Conservation (phyloP, 805 yeast species). For the Lachancea fermentati region DNA sequence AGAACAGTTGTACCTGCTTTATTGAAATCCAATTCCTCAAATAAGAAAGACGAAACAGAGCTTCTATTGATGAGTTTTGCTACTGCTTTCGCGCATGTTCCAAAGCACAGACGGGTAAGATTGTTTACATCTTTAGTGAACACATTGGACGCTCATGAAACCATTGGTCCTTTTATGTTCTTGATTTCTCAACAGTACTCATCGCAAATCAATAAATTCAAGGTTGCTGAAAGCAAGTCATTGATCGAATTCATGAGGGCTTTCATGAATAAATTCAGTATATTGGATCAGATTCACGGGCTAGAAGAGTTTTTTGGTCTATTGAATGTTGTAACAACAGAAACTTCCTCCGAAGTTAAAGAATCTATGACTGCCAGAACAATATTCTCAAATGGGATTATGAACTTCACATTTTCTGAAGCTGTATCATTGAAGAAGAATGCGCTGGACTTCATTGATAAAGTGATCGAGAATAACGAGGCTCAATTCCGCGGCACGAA, state of each 20-base stretch:
- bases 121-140: slow-evolving; percentile 71
- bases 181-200: slow-evolving; percentile 78
- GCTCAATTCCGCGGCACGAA: slow-evolving; percentile 22
- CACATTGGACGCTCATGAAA: slow-evolving; percentile 61
- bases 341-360: slow-evolving; percentile 37
- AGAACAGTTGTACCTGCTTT: slow-evolving; percentile 87
- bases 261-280: slow-evolving; percentile 61
- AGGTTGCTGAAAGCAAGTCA: slow-evolving; percentile 58
- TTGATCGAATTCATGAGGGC: slow-evolving; percentile 67
- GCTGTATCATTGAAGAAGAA: slow-evolving; percentile 43
- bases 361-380: slow-evolving; percentile 45
- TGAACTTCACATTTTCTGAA: slow-evolving; percentile 46
- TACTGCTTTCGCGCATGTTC: slow-evolving; percentile 93
- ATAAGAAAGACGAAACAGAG: slow-evolving; percentile 62
- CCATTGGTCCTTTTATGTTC: slow-evolving; percentile 69
- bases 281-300: slow-evolving; percentile 60
- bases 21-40: slow-evolving; percentile 41
- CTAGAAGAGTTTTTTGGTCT: slow-evolving; percentile 44
- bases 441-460: slow-evolving; percentile 52
- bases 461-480: slow-evolving; percentile 39
- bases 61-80: slow-evolving; percentile 82
- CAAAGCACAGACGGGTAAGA: slow-evolving; percentile 90
- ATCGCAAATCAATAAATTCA: slow-evolving; percentile 46
- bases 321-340: slow-evolving; percentile 35
- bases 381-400: slow-evolving; percentile 56